Conservation (phyloP, 768 basidiomycete genomes). For the Crucibulum laeve region DNA sequence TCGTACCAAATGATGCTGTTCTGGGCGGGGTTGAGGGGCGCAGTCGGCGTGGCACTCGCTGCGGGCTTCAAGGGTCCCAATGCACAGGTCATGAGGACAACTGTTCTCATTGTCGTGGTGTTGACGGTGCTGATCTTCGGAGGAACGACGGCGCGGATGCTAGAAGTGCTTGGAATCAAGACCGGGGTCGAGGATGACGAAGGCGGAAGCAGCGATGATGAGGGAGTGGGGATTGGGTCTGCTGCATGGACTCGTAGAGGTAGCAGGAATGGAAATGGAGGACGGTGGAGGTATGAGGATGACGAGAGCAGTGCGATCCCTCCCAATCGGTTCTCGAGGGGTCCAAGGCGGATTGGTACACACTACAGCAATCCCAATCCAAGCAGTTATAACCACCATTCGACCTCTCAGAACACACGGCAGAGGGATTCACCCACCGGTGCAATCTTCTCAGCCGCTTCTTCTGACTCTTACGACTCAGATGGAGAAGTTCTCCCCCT, state of each 20-base stretch:
- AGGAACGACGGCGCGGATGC: slow-evolving; percentile 95
- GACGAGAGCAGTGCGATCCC: slow-evolving; percentile 37
- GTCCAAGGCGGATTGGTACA: slow-evolving; percentile 42
- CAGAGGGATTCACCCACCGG: slow-evolving; percentile 21
- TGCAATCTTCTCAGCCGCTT: slow-evolving; percentile 61
- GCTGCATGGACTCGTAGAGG: background rate
- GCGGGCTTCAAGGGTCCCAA: slow-evolving; percentile 95
- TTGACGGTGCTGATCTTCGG: slow-evolving; percentile 93
- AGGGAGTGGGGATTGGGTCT: slow-evolving; percentile 32
- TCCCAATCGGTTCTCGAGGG: slow-evolving; percentile 16
- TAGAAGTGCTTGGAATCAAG: slow-evolving; percentile 93
- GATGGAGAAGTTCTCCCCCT: slow-evolving; percentile 78
- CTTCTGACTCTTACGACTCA: slow-evolving; percentile 75
- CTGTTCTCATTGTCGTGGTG: slow-evolving; percentile 93
- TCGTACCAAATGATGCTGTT: slow-evolving; percentile 99
- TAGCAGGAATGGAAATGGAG: slow-evolving; percentile 18
- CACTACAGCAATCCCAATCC: slow-evolving; percentile 39
- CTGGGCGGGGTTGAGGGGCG: slow-evolving; percentile 96
- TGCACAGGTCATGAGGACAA: slow-evolving; percentile 85
- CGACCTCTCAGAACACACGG: slow-evolving; percentile 12
- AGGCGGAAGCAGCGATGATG: slow-evolving; percentile 49
- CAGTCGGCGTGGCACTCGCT: slow-evolving; percentile 96
- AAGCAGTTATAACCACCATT: slow-evolving; percentile 60
- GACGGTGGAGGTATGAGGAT: slow-evolving; percentile 42
- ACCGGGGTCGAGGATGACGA: slow-evolving; percentile 95